Percentiles rank a stretch among this genome's conserved stretches.
Conservation (phyloP, 2,329 filamentous ascomycete genomes). For the Sporothrix phasma region DNA sequence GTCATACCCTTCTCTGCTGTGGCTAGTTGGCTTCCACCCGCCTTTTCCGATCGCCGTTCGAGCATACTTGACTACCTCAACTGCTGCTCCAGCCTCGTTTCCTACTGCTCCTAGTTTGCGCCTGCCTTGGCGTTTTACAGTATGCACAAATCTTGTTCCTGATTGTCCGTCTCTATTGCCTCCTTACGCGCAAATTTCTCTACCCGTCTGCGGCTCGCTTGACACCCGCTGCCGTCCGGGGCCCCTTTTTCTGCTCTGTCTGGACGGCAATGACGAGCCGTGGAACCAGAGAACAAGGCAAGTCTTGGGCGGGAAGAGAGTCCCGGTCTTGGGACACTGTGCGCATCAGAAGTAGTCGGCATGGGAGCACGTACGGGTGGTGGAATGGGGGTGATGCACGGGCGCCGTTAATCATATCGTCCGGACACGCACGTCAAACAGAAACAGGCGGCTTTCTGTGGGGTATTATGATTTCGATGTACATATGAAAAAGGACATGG, state of each 20-base stretch:
- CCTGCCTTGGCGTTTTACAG: background rate
- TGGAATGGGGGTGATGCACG: background rate
- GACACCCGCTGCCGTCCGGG: background rate
- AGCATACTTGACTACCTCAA: background rate
- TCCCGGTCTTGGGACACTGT: background rate
- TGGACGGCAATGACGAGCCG: background rate
- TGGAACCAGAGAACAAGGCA: background rate
- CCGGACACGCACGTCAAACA: conserved; percentile 15
- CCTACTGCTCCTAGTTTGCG: background rate
- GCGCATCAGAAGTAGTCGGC: background rate
- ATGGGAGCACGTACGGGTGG: background rate
- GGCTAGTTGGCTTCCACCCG: background rate
- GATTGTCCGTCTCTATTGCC: background rate
- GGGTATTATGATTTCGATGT: background rate
- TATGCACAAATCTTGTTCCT: background rate
- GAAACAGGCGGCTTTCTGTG: background rate
- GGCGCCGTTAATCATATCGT: conserved; percentile 10
- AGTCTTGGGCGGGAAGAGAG: background rate
- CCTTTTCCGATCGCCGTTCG: background rate
- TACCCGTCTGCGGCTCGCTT: conserved; percentile 1
- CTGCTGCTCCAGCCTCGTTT: background rate
- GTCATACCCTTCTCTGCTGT: background rate
- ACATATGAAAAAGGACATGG: background rate
- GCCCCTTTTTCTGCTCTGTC: background rate
- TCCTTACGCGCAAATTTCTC: background rate